A percentile compares a stretch with the other conserved stretches of the same genome.
Evolutionary conservation across 208 protist genomes (phyloP).

Genomic region (Trypanosoma caninum): DNA sequence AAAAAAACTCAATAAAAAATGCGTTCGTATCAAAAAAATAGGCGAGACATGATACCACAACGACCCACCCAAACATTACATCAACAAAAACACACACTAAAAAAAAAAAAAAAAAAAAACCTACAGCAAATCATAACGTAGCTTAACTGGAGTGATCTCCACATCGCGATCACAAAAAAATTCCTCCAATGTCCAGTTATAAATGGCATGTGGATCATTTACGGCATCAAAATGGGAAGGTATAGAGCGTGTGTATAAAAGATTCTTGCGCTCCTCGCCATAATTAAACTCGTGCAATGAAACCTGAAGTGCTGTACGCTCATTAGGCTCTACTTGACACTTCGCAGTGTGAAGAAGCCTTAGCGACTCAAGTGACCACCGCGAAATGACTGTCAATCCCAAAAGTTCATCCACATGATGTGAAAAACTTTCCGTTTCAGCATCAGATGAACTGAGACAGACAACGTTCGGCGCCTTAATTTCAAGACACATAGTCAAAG

Average conservation of each 20-base stretch:
- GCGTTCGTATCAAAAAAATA: neutral
- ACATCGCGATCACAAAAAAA: constrained; percentile 51
- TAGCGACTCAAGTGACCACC: constrained; percentile 90
- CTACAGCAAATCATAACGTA: constrained; percentile 59
- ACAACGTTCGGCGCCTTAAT: constrained; percentile 83
- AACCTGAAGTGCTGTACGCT: constrained; percentile 39
- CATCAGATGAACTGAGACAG: constrained; percentile 62
- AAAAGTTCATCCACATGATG: constrained; percentile 64
- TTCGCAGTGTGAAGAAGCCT: constrained; percentile 53
- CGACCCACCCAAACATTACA: too few relatives aligned
- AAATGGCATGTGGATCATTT: constrained; percentile 43
- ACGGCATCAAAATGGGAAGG: constrained; percentile 59
- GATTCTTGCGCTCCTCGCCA: constrained; percentile 22
- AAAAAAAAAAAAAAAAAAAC: neutral
- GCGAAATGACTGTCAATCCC: constrained; percentile 86
- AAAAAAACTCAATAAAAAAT: neutral
- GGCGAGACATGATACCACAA: neutral
- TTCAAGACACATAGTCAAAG: constrained; percentile 80
- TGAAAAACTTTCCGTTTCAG: constrained; percentile 64
- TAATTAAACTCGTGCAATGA: constrained; percentile 72
- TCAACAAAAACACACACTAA: neutral
- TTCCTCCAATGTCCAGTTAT: constrained; percentile 58
- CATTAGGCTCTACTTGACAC: constrained; percentile 30
- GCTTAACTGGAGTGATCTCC: constrained; percentile 18
- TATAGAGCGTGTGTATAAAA: constrained; percentile 12